phyloP scores from a whole-genome alignment of 2,329 filamentous ascomycete genomes.

The Arthroderma sp. region DNA sequence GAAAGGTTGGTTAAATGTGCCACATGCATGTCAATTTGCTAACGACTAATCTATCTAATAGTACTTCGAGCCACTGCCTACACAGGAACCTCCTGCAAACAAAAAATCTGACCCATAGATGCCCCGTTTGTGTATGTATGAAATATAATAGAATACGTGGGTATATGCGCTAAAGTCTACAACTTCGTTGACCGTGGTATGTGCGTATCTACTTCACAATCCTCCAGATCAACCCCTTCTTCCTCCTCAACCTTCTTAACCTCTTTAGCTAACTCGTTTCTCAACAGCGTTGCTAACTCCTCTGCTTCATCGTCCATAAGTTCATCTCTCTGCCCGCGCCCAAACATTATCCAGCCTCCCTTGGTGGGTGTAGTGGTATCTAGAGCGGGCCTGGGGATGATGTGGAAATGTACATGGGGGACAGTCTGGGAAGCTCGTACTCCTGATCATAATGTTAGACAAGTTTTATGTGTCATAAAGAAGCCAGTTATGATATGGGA shows the following conservation, averaged over 20 bases:
- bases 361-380: slow-evolving; percentile 17
- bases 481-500: not conserved
- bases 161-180: not conserved
- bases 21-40: not conserved
- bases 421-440: slow-evolving; percentile 83
- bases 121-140: not conserved
- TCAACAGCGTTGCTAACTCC: slow-evolving; percentile 26
- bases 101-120: not conserved
- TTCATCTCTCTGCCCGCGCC: slow-evolving; percentile 36
- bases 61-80: slow-evolving; percentile 2
- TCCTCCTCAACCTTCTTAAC: slow-evolving; percentile 25
- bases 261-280: slow-evolving; percentile 29
- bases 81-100: not conserved
- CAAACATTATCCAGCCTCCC: slow-evolving; percentile 35
- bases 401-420: slow-evolving; percentile 85
- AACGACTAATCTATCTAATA: not conserved
- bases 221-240: slow-evolving; percentile 28
- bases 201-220: slow-evolving; percentile 8
- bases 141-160: not conserved
- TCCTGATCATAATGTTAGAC: slow-evolving; percentile 33
- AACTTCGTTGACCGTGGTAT: not conserved
- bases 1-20: slow-evolving; percentile 28
- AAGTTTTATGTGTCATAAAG: not conserved
- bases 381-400: slow-evolving; percentile 63
- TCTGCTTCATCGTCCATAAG: slow-evolving; percentile 37